Evolutionary conservation across 768 basidiomycete species (phyloP).

Genomic region (Lentinula boryana): DNA sequence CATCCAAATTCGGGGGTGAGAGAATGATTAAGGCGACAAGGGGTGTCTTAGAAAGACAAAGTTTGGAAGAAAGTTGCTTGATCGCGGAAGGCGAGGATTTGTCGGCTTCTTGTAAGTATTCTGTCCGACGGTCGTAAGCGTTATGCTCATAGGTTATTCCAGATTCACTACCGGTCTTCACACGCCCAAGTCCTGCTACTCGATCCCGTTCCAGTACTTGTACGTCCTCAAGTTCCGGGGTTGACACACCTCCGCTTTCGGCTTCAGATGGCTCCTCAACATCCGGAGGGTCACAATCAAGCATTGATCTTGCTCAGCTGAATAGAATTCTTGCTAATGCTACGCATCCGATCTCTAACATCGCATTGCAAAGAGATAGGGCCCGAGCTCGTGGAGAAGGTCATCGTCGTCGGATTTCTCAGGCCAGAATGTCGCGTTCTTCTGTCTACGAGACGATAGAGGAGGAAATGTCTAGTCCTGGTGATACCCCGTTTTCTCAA

Average conservation of each 20-base stretch:
- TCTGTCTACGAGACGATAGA: slow-evolving; percentile 80
- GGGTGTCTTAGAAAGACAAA: slow-evolving; percentile 59
- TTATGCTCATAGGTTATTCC: slow-evolving; percentile 14
- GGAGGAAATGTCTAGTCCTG: slow-evolving; percentile 49
- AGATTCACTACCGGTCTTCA: slow-evolving; percentile 48
- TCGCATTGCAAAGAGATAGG: slow-evolving; percentile 34
- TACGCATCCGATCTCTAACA: slow-evolving; percentile 44
- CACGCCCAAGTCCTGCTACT: slow-evolving; percentile 42
- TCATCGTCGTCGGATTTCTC: slow-evolving; percentile 66
- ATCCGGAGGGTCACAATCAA: slow-evolving; percentile 71
- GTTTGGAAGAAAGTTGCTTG: slow-evolving; percentile 60
- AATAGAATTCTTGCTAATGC: slow-evolving; percentile 50
- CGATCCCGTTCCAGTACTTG: slow-evolving; percentile 67
- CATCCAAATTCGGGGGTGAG: slow-evolving; percentile 59
- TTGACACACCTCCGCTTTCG: slow-evolving; percentile 67
- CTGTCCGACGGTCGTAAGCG: neutral
- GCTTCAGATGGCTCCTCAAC: slow-evolving; percentile 62
- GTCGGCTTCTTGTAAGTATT: slow-evolving; percentile 41
- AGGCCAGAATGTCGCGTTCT: slow-evolving; percentile 52
- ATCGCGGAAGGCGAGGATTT: slow-evolving; percentile 64
- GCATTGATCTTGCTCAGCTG: slow-evolving; percentile 65
- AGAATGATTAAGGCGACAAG: slow-evolving; percentile 61
- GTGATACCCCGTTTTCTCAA: slow-evolving; percentile 17
- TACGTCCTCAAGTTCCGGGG: slow-evolving; percentile 58
- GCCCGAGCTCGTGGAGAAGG: slow-evolving; percentile 56